Percentiles rank a stretch among this genome's conserved stretches.
phyloP scores from a whole-genome alignment of 2,329 filamentous ascomycete species.

The Venturia asperata region DNA sequence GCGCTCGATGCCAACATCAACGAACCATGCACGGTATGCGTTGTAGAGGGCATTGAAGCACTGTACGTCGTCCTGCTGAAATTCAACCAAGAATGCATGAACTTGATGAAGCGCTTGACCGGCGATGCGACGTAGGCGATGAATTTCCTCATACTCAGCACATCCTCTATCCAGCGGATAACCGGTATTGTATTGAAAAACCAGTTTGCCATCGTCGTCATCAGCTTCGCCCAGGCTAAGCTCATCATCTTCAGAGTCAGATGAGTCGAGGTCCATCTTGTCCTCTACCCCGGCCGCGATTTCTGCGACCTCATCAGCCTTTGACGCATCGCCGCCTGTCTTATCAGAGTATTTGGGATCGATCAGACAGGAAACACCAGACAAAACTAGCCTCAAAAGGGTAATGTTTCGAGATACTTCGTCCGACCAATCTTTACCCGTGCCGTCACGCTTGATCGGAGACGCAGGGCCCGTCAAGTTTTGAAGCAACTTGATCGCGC shows the following conservation, averaged over 20 bases:
- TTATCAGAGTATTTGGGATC: conserved; percentile 47
- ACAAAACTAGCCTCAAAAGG: conserved; percentile 79
- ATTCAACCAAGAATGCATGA: conserved; percentile 71
- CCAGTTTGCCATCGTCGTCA: conserved; percentile 74
- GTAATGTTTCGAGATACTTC: conserved; percentile 87
- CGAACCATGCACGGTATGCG: conserved; percentile 92
- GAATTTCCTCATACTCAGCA: conserved; percentile 65
- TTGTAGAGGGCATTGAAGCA: conserved; percentile 92
- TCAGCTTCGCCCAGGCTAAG: conserved; percentile 55
- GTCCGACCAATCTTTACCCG: conserved; percentile 98
- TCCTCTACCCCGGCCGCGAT: conserved; percentile 29
- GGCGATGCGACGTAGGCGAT: conserved; percentile 70
- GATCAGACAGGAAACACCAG: conserved; percentile 83
- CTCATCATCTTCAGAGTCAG: conserved; percentile 37
- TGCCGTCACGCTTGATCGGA: conserved; percentile 81
- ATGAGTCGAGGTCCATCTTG: conserved; percentile 22
- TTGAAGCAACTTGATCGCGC: conserved; percentile 66
- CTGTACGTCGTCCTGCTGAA: conserved; percentile 91
- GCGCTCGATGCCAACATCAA: conserved; percentile 92
- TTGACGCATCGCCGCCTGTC: conserved; percentile 32
- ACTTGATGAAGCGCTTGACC: conserved; percentile 76
- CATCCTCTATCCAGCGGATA: conserved; percentile 65
- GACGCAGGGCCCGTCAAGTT: conserved; percentile 75
- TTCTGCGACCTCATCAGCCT: conserved; percentile 50
- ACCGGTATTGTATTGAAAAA: conserved; percentile 82